These are phyloP conservation scores for Neckera pumila DNA, from an alignment of 225 moss, liverwort and hornwort genomes.

Conservation along the genomic window DNA sequence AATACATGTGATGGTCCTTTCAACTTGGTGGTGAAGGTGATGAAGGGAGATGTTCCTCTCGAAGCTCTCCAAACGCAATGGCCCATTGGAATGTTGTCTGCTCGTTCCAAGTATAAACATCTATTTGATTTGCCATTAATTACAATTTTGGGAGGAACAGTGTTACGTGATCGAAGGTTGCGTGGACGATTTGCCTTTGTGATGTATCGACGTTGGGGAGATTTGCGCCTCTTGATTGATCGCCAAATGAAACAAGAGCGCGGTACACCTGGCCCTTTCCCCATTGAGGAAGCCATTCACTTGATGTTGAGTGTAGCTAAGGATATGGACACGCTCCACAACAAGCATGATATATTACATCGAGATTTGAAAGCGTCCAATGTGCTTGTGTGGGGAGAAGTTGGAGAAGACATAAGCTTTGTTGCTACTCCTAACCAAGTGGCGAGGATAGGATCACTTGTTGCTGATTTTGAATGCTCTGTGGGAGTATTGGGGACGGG, in stretches of 20 bases:
- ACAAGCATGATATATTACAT: neutral
- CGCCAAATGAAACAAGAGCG: neutral
- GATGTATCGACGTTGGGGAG: neutral
- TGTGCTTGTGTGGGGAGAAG: neutral
- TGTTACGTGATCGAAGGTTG: neutral
- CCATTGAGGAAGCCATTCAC: neutral
- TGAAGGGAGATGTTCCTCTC: neutral
- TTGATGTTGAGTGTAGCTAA: neutral
- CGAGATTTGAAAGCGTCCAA: neutral
- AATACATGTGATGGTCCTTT: neutral
- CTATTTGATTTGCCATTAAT: neutral
- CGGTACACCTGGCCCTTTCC: neutral
- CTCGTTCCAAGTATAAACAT: neutral
- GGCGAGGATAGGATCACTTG: neutral
- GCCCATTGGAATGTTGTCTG: neutral
- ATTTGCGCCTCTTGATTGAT: neutral
- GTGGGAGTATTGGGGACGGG: neutral
- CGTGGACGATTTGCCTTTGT: neutral
- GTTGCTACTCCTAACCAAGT: rapidly evolving
- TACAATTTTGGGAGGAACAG: neutral
- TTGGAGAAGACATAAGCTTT: neutral
- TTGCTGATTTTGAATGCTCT: neutral
- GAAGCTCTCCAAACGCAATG: neutral
- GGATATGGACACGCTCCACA: neutral
- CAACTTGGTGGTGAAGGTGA: neutral